These are phyloP conservation scores for Madurella fahalii DNA, from an alignment of 2,329 filamentous ascomycete species.

Conservation along the genomic window DNA sequence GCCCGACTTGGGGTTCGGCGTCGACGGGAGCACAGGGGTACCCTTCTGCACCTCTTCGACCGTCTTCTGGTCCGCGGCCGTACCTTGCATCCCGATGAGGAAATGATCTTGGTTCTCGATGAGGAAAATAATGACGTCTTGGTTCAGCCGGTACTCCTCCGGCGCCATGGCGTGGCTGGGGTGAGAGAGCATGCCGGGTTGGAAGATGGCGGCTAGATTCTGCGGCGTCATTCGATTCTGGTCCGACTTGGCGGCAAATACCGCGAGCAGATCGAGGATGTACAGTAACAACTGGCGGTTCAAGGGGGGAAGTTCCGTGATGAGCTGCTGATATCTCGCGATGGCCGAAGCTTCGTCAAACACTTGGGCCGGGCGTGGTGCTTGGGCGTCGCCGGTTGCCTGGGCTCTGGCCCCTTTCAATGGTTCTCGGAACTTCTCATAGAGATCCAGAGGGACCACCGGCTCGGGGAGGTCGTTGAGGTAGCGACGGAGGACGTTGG, in stretches of 20 bases:
- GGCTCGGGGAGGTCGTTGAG: conserved; percentile 95
- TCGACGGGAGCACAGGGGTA: conserved; percentile 52
- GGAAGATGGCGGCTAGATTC: conserved; percentile 94
- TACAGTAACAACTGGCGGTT: conserved; percentile 94
- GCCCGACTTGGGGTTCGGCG: conserved; percentile 51
- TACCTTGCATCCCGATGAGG: conserved; percentile 96
- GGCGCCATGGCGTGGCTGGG: conserved; percentile 94
- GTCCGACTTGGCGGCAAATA: conserved; percentile 95
- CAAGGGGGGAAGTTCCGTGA: conserved; percentile 85
- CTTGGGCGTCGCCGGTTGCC: conserved; percentile 65
- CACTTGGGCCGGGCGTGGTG: conserved; percentile 65
- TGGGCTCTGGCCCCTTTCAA: conserved; percentile 68
- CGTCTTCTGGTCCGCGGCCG: conserved; percentile 85
- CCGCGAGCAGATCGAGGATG: conserved; percentile 89
- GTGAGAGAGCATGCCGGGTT: conserved; percentile 92
- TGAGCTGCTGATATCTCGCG: conserved; percentile 77
- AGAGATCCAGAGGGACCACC: conserved; percentile 90
- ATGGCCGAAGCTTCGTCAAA: conserved; percentile 77
- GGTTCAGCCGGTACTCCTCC: conserved; percentile 87
- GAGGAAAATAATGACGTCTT: conserved; percentile 94
- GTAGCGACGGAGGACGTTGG: conserved; percentile 92
- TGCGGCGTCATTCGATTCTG: conserved; percentile 95
- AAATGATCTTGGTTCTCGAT: conserved; percentile 99
- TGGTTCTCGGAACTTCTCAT: conserved; percentile 85
- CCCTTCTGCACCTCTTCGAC: conserved; percentile 65